Evolutionary conservation across 495 filamentous ascomycete genomes (phyloP), one percentile per base, ranked within the genome.

Genomic region (Penicillium crystallinum): DNA sequence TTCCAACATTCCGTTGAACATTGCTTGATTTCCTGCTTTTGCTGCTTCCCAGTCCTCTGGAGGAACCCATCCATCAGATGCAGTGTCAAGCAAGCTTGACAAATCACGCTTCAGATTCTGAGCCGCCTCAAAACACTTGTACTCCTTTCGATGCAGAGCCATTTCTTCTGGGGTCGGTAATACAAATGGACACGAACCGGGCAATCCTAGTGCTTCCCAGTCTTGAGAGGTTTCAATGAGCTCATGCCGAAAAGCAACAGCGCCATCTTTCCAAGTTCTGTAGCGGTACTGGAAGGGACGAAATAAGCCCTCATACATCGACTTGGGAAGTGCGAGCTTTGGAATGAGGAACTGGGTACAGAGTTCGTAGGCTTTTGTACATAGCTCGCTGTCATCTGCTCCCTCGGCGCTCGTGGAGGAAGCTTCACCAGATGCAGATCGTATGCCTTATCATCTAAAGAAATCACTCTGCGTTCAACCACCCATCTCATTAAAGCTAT

Each of bases 261-360:
- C 68, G 22, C 74, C 66, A 56, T 76, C 69, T 56, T 66, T 71
- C 66, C 69, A 77, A n/a, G 68, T 71, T 46, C 66, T 65, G 57
- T 72, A 68, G 56, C 66, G 66, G 55, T 75, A 74, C 29, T 55
- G 63, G 53, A 72, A 73, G 19, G 66, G 73, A 52, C 72, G 64
- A 52, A 75, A 66, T 10, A 76, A n/a, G n/a, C n/a, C n/a, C n/a
- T 38, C 36, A 38, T 38, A 12, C 36, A 38, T 38, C 14, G 36
- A 38, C 36, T 8, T 38, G 18, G 25, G 25, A 4, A 29, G 25
- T 29, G 25, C 25, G 25, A 29, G 25, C 25, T 38, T 38, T 38
- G 36, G 36, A 17, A 15, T 38, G n/a, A 38, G 36, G 18, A 15
- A 38, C 36, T 38, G 36, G 36, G 36, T 38, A 38, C 36, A 38